phyloP scores from a whole-genome alignment of 2,329 filamentous ascomycete genomes.

The Rhytidhysteron rufulum region DNA sequence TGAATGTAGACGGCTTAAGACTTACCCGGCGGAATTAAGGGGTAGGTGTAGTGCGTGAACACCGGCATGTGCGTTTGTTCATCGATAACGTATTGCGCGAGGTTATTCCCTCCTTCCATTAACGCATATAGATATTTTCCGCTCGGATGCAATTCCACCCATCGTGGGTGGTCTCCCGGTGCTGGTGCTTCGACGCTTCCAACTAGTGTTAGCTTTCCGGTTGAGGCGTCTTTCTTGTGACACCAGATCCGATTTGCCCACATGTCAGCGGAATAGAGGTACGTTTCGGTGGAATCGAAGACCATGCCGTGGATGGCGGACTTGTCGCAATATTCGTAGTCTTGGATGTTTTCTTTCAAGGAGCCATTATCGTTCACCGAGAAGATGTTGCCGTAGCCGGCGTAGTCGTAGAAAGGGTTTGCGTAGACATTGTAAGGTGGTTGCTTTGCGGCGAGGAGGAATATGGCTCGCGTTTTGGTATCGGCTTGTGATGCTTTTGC shows the following conservation, averaged over 20 bases:
- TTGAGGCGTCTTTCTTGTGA: conserved; percentile 64
- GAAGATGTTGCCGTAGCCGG: conserved; percentile 77
- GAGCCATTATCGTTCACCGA: conserved; percentile 54
- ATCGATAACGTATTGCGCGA: conserved; percentile 80
- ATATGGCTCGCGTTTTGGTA: conserved; percentile 85
- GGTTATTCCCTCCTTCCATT: conserved; percentile 84
- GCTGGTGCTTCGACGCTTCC: conserved; percentile 70
- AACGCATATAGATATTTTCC: conserved; percentile 78
- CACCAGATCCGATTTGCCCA: conserved; percentile 79
- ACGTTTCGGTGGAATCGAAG: conserved; percentile 68
- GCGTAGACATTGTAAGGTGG: conserved; percentile 81
- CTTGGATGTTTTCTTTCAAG: conserved; percentile 64
- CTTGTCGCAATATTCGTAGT: conserved; percentile 66
- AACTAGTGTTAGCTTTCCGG: conserved; percentile 63
- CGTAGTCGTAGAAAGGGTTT: conserved; percentile 86
- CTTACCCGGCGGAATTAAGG: conserved; percentile 75
- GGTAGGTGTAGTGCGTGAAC: conserved; percentile 72
- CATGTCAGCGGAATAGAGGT: conserved; percentile 77
- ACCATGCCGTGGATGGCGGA: conserved; percentile 80
- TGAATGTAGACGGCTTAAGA: conserved; percentile 8
- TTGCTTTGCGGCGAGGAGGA: conserved; percentile 74
- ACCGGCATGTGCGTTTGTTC: conserved; percentile 68
- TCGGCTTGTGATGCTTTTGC: conserved; percentile 64
- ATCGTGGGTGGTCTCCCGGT: conserved; percentile 73
- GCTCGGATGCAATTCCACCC: conserved; percentile 78